Base-by-base conservation (phyloP, 1,139 yeast species). In the Zygosaccharomyces sapae region DNA sequence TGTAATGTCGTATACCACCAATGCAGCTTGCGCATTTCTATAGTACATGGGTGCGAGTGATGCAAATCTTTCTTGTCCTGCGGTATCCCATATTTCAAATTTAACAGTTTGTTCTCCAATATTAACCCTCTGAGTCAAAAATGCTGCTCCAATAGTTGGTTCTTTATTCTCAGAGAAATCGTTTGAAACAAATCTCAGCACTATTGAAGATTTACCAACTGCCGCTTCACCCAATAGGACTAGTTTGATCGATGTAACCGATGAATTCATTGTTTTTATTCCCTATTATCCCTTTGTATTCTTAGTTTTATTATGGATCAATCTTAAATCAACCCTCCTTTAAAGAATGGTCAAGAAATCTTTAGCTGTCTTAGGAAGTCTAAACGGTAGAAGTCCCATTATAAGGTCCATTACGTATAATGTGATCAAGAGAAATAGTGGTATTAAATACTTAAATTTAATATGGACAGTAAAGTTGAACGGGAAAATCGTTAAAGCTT, bases 71-170 rank as follows among this genome's bases (percentile, higher is more conserved):
- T 92, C 98, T 70, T 92, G 98, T 12, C 98, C 98, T 0, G 98
- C 98, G 9, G 98, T 92, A 66, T 92, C 98, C 97, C 97, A 92
- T 55, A 92, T 92, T 68, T 92, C 98, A 69, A 89, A 92, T 67
- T 92, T 92, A 64, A 92, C 89, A 12, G 95, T 86, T 57, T 86
- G 80, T 55, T 86, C 89, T 33, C 94, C 94, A 59, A 92, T 83
- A 33, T 90, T 83, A 64, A 97, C 94, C 65, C 94, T 83, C 67
- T 92, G 97, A 30, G 98, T 92, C 50, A 92, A 72, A 64, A 92
- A 92, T 1, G 97, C 98, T 4, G 98, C 98, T 9, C 98, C 98
- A 59, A 92, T 90, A 2, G 98, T 92, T 34, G 98, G 98, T 62
- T 90, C 89, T 68, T 90, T 90, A 68, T 92, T 92, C 66, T 90